Base-by-base conservation (phyloP, 257 asterid species). In the Salvia splendens region DNA sequence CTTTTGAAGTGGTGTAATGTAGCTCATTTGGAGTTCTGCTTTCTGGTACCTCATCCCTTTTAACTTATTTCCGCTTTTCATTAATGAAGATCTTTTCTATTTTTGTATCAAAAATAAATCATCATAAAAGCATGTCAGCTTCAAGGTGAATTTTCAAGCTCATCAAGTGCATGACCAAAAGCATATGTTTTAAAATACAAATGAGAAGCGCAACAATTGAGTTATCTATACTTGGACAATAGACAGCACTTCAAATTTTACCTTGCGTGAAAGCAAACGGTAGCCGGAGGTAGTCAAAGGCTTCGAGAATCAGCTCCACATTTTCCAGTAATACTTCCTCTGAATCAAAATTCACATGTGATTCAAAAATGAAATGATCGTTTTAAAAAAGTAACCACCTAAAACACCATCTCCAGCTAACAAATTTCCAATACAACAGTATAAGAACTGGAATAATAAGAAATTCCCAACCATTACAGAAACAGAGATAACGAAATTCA, bases 251-350 rank as follows among this genome's bases (percentile, higher is more conserved):
- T 40, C 24, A 40, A 20, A 51, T 11, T 41, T 53, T 76, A 89
- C 98, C 98, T 82, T 87, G 77, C 79, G 77, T 84, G 50, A 93
- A 86, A 67, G 92, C 86, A 85, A 93, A 85, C 12, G 97, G 98
- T 68, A 90, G 73, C 77, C 89, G 93, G 43, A 90, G 92, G 72
- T 93, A 87, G 75, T 93, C 98, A 59, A 93, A 93, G 55, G 98
- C 98, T 82, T 89, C 98, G 43, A 93, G 95, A 82, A 87, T 90
- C 80, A 93, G 82, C 90, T 93, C 97, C 66, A 93, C 98, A 14
- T 89, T 84, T 84, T 93, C 98, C 78, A 89, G 73, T 73, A 89
- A 75, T 28, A 93, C 96, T 85, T 93, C 98, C 79, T 88, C 98
- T 92, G 85, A 80, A 79, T 62, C 69, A 5, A 33, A 33, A 33